Conservation (phyloP, 257 asterid species). For the Primulina huaijiensis region DNA sequence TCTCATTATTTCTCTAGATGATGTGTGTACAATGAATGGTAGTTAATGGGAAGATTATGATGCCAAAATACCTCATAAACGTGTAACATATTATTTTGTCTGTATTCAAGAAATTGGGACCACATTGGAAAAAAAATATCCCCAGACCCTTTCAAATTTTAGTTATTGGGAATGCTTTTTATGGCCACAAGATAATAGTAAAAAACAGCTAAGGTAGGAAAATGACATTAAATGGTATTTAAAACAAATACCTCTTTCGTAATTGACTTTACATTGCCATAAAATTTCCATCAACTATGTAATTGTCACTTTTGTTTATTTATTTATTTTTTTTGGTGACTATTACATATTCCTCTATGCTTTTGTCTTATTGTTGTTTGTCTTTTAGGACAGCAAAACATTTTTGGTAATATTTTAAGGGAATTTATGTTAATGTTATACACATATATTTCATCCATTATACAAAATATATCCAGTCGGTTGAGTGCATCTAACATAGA, state of each 20-base stretch:
- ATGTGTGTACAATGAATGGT: background rate
- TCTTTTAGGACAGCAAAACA: background rate
- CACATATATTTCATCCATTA: no score
- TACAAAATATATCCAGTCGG: no score
- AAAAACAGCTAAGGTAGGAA: background rate
- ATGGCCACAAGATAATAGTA: background rate
- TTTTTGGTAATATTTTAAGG: no score
- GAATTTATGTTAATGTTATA: no score
- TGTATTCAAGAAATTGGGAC: background rate
- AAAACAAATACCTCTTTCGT: background rate
- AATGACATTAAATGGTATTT: background rate
- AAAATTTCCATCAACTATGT: background rate
- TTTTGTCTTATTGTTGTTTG: background rate
- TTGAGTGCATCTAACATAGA: no score
- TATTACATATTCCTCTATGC: background rate
- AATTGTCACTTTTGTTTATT: background rate
- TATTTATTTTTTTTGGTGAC: background rate
- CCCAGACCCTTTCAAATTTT: no score
- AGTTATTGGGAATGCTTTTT: background rate
- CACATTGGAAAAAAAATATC: background rate
- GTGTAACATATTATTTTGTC: constrained; percentile 9
- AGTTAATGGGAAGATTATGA: background rate
- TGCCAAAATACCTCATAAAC: background rate
- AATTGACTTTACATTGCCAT: background rate
- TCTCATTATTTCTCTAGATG: no score